These are phyloP conservation scores for Syncephalastrum racemosum DNA, from an alignment of 371 early-diverging fungal species.

Conservation along the genomic window DNA sequence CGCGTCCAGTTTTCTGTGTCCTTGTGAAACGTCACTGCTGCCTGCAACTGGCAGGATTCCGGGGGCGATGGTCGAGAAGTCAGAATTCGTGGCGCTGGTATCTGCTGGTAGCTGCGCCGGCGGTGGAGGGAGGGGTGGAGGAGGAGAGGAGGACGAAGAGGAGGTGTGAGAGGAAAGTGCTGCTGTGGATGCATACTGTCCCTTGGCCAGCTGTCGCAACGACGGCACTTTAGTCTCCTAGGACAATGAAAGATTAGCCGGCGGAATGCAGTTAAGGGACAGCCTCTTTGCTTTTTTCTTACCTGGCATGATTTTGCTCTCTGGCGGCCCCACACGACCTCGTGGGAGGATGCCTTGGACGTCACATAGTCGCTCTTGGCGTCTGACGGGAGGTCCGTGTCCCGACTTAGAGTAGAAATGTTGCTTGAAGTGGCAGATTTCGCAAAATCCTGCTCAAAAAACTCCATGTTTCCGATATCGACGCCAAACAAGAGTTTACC, in stretches of 20 bases:
- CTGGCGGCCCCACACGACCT: conserved; percentile 26
- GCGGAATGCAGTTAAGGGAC: background rate
- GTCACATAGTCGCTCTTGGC: conserved; percentile 27
- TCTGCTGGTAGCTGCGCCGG: conserved; percentile 1
- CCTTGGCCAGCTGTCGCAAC: conserved; percentile 30
- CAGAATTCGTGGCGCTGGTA: background rate
- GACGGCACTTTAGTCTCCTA: conserved; percentile 32
- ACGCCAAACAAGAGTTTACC: conserved; percentile 34
- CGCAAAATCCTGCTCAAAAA: conserved; percentile 19
- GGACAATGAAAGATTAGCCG: conserved; percentile 2
- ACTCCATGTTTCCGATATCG: conserved; percentile 27
- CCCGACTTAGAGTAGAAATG: conserved; percentile 8
- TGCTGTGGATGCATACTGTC: conserved; percentile 14
- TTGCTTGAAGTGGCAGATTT: conserved; percentile 19
- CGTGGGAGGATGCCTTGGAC: conserved; percentile 12
- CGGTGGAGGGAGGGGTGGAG: background rate
- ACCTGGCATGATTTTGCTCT: conserved; percentile 40
- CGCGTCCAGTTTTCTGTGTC: conserved; percentile 6
- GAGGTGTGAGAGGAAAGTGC: conserved; percentile 5
- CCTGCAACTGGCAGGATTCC: conserved; percentile 8
- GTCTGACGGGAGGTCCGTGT: conserved; percentile 12
- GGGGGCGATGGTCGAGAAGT: background rate
- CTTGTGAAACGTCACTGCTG: background rate
- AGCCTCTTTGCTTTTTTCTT: conserved; percentile 7
- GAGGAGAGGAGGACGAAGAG: conserved; percentile 1